Evolutionary conservation across 768 basidiomycete species (phyloP).

Genomic region (Cyclocybe aegerita): DNA sequence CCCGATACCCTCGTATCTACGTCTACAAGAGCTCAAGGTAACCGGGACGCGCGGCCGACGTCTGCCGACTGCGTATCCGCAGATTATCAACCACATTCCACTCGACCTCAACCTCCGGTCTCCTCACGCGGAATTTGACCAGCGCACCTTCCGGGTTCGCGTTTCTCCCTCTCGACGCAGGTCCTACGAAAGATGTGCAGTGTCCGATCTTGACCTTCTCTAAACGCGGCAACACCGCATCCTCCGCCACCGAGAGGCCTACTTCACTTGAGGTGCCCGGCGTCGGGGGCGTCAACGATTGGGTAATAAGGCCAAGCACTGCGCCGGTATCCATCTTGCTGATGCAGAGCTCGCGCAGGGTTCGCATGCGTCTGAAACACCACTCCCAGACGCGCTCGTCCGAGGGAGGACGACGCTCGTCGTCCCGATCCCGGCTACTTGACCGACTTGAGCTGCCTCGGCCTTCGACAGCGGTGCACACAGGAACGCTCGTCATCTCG

Average conservation of each 20-base stretch:
- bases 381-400: conserved; percentile 21
- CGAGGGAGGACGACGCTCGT: too few relatives aligned
- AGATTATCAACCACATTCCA: too few relatives aligned
- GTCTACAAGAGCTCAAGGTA: too few relatives aligned
- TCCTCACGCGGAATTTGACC: too few relatives aligned
- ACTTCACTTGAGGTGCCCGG: neutral
- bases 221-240: conserved; percentile 4
- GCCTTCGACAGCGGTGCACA: neutral
- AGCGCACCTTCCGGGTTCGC: too few relatives aligned
- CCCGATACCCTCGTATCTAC: too few relatives aligned
- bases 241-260: neutral
- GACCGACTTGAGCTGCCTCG: conserved; percentile 6
- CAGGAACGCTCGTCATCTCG: conserved; percentile 23
- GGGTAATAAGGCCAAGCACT: conserved; percentile 17
- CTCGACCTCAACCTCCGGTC: too few relatives aligned
- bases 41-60: too few relatives aligned
- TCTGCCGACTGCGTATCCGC: too few relatives aligned
- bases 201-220: neutral
- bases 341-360: conserved; percentile 21
- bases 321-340: conserved; percentile 18
- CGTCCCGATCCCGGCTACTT: too few relatives aligned
- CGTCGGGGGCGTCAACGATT: neutral
- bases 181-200: too few relatives aligned
- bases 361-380: conserved; percentile 28
- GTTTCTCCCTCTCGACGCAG: too few relatives aligned